Conservation (phyloP, 306 rosid genomes). For the Alnus glutinosa region DNA sequence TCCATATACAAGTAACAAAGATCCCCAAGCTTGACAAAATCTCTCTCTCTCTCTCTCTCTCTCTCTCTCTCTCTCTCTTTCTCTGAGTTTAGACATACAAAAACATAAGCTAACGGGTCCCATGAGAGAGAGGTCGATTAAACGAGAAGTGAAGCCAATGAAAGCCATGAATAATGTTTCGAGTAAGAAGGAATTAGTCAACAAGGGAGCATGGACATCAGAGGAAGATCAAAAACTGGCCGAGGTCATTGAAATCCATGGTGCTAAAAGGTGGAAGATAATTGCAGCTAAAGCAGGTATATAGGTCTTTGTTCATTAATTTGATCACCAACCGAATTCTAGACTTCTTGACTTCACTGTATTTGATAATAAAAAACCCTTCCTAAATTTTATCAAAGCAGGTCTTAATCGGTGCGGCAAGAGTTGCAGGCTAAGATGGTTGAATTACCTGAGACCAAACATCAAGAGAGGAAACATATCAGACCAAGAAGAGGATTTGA, state of each 20-base stretch:
- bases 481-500: conserved; percentile 71
- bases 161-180: conserved; percentile 10
- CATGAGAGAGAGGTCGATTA: neutral
- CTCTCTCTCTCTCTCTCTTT: neutral
- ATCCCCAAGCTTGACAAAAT: neutral
- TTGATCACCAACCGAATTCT: neutral
- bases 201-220: conserved; percentile 64
- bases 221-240: conserved; percentile 61
- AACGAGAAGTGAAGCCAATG: conserved; percentile 15
- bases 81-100: neutral
- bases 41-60: neutral
- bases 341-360: neutral
- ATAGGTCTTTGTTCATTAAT: neutral
- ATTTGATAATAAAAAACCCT: neutral
- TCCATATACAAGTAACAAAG: neutral
- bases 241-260: conserved; percentile 51
- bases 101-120: neutral
- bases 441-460: conserved; percentile 67
- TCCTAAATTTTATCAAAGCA: conserved; percentile 19
- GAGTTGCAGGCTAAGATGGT: conserved; percentile 70
- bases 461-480: conserved; percentile 72
- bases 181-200: conserved; percentile 31
- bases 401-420: conserved; percentile 63
- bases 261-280: conserved; percentile 57
- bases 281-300: conserved; percentile 61